These are phyloP conservation scores for Simplicillium sp. DNA, from an alignment of 2,329 filamentous ascomycete genomes.

Conservation along the genomic window DNA sequence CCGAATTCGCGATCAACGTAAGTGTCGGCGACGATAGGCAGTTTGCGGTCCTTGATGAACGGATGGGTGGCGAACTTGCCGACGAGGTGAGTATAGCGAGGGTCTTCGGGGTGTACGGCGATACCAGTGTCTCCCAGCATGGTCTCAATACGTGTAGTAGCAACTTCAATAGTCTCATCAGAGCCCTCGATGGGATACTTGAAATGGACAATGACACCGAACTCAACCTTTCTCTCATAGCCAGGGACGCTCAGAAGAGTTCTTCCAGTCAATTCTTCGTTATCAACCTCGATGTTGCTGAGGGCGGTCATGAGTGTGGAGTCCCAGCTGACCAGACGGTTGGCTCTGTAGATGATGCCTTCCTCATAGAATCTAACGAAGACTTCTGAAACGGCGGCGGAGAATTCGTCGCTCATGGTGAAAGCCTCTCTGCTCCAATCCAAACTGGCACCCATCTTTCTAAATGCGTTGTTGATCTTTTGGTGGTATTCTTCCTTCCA, in stretches of 20 bases:
- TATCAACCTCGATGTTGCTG: conserved; percentile 76
- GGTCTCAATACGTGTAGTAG: conserved; percentile 77
- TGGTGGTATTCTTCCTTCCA: conserved; percentile 85
- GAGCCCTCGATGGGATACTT: conserved; percentile 71
- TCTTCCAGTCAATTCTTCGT: conserved; percentile 69
- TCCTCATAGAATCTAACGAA: conserved; percentile 79
- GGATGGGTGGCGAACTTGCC: conserved; percentile 74
- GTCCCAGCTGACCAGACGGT: conserved; percentile 85
- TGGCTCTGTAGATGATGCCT: conserved; percentile 76
- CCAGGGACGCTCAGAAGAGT: conserved; percentile 77
- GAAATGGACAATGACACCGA: conserved; percentile 75
- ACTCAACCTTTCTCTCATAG: conserved; percentile 84
- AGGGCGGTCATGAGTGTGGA: conserved; percentile 71
- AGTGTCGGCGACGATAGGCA: conserved; percentile 71
- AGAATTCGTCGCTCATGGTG: conserved; percentile 72
- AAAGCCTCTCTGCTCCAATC: conserved; percentile 85
- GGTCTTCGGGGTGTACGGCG: conserved; percentile 76
- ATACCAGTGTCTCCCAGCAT: conserved; percentile 84
- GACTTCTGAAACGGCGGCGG: conserved; percentile 65
- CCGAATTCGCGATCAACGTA: conserved; percentile 81
- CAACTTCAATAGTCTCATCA: conserved; percentile 71
- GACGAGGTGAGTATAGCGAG: conserved; percentile 69
- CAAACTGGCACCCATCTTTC: conserved; percentile 72
- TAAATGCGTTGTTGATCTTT: conserved; percentile 70
- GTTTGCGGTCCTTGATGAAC: conserved; percentile 59